Percentiles rank a stretch among this genome's conserved stretches.
phyloP scores from a whole-genome alignment of 208 protist species.

The Wallacemonas sp. region DNA sequence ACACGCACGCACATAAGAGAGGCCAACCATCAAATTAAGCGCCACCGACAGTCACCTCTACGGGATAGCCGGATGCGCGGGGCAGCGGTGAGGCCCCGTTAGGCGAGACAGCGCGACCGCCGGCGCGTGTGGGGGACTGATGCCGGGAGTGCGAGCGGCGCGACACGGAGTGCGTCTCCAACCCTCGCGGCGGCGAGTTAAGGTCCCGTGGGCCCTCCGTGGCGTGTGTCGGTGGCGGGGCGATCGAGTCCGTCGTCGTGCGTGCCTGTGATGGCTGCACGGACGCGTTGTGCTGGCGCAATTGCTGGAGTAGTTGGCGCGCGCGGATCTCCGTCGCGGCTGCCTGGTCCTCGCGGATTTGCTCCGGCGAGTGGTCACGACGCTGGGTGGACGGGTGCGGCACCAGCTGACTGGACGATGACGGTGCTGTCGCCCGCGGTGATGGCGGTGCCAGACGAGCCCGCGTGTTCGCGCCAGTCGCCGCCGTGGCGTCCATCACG shows the following conservation, averaged over 20 bases:
- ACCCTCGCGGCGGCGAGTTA: constrained; percentile 13
- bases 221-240: neutral
- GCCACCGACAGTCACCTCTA: neutral
- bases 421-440: neutral
- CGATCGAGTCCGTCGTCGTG: neutral
- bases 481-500: neutral
- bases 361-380: neutral
- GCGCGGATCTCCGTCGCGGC: neutral
- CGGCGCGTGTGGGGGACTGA: neutral
- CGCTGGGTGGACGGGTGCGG: neutral
- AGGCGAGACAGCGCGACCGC: neutral
- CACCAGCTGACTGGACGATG: neutral
- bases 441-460: neutral
- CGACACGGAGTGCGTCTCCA: constrained; percentile 36
- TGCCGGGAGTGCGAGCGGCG: constrained; percentile 40
- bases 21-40: neutral
- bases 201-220: neutral
- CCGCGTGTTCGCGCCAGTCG: neutral
- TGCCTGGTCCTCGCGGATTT: constrained; percentile 1
- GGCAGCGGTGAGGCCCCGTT: neutral
- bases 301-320: neutral
- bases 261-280: constrained; percentile 4
- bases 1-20: neutral
- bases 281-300: neutral
- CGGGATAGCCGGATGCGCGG: neutral